A percentile compares a stretch with the other conserved stretches of the same genome.
These are phyloP conservation scores for Thalassiosira exigua DNA, from an alignment of 352 stramenopile species.

Conservation along the genomic window DNA sequence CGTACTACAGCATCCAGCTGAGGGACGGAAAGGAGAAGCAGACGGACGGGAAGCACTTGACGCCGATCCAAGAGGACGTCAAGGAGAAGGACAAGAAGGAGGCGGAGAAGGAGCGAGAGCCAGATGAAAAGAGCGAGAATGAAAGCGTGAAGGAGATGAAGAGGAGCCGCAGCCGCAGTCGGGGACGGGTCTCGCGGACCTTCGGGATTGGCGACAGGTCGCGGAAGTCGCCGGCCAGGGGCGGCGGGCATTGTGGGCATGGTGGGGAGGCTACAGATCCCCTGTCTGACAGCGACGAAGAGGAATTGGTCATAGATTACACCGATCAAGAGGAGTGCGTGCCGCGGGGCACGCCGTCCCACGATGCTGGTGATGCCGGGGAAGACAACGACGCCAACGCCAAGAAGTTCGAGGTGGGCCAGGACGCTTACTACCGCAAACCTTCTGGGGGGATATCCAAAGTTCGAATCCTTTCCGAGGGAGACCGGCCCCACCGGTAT, in stretches of 20 bases:
- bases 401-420: conserved; percentile 24
- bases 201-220: too few relatives aligned
- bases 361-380: background rate
- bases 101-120: background rate
- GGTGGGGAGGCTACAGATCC: background rate
- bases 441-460: conserved; percentile 20
- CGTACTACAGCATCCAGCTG: conserved; percentile 58
- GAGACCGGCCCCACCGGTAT: conserved; percentile 8
- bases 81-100: conserved; percentile 2
- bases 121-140: background rate
- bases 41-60: conserved; percentile 56
- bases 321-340: background rate
- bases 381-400: background rate
- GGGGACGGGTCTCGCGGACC: background rate
- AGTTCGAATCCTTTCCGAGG: conserved; percentile 28
- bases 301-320: background rate
- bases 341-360: background rate
- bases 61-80: conserved; percentile 12
- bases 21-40: conserved; percentile 60
- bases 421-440: conserved; percentile 46
- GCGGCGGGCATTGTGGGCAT: too few relatives aligned
- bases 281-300: background rate
- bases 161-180: conserved; percentile 6
- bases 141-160: background rate
- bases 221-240: too few relatives aligned